Evolutionary conservation across 208 protist species (phyloP).

Genomic region (Leishmania gerbilli): DNA sequence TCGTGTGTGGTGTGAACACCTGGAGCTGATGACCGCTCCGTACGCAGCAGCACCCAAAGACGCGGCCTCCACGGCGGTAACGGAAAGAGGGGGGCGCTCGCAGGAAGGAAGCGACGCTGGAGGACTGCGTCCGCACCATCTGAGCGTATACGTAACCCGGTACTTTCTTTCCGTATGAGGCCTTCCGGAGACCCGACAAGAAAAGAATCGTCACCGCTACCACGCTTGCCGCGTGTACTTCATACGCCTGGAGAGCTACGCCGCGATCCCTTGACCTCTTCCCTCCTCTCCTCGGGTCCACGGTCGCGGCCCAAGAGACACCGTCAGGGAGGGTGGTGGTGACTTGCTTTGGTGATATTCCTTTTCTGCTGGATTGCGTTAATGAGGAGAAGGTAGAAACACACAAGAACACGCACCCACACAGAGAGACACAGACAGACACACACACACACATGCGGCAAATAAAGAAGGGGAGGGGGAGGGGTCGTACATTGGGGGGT

Average conservation of each 20-base stretch:
- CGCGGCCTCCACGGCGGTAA: neutral
- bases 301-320: neutral
- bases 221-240: neutral
- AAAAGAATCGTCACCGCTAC: neutral
- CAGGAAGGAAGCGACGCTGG: neutral
- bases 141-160: neutral
- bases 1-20: neutral
- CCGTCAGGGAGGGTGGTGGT: neutral
- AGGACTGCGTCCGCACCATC: neutral
- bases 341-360: neutral
- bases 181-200: neutral
- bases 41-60: neutral
- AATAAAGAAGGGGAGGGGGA: neutral
- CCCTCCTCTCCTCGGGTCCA: neutral
- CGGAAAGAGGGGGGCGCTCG: neutral
- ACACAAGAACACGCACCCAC: slow-evolving; percentile 4
- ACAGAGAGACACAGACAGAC: neutral
- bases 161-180: neutral
- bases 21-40: neutral
- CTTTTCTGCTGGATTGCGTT: neutral
- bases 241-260: neutral
- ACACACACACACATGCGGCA: slow-evolving; percentile 1
- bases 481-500: neutral
- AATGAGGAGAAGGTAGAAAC: slow-evolving; percentile 1
- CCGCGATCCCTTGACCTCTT: neutral